Evolutionary conservation across 345 rosid species (phyloP), one percentile per base, ranked within the genome.

Genomic region (Rhizophora mangle): DNA sequence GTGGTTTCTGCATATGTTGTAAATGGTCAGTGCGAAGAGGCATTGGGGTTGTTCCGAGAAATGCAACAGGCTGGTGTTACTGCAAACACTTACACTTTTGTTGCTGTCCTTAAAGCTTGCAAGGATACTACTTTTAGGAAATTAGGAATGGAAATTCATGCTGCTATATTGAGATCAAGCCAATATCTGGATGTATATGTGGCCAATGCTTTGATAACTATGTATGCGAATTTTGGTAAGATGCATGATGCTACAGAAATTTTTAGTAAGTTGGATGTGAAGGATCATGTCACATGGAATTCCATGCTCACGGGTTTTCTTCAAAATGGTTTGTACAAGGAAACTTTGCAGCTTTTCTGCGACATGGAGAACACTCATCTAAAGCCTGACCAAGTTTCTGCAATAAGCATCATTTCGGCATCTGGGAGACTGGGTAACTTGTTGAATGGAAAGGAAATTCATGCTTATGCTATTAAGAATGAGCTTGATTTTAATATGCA

Each of bases 21-120:
- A 4, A 74, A 76, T 70, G 86, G 89, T 1, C 74, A 66, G 68
- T 74, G 79, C 64, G 24, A 39, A 3, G 91, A 88, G 86, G 91
- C 95, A 27, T 72, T 91, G 62, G 68, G 46, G 11, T 65, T 91
- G 27, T 85, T 91, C 54, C 82, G 90, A 69, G 80, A 81, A 60
- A 84, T 91, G 89, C 86, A 73, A 43, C 76, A 8, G 67, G 69
- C 36, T 63, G 90, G 85, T 78, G 79, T 84, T 64, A 76, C 64
- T 67, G 52, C 78, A 51, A 89, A 86, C 72, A 75, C 83, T 59
- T 91, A 81, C 65, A 85, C 84, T 62, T 24, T 64, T 16, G 95
- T 89, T 76, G 87, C 91, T 19, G 85, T 88, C 58, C 88, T 91
- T 82, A 88, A 85, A 73, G 93, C 93, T 52, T 85, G 88, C 76